These are phyloP conservation scores for Pluteus cervinus DNA, from an alignment of 768 basidiomycete species.

Conservation along the genomic window DNA sequence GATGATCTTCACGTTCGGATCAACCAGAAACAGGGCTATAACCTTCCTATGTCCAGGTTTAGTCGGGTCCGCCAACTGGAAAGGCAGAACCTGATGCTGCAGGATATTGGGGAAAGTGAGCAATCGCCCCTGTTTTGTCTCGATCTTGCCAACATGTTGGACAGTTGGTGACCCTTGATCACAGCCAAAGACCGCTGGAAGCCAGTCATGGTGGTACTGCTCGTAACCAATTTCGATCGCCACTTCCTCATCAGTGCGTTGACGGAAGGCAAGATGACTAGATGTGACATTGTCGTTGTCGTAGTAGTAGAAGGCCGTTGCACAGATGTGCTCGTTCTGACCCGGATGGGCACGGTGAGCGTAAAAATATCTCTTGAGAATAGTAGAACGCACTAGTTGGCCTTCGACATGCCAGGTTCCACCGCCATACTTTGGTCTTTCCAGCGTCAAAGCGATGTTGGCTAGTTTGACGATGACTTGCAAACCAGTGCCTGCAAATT, in stretches of 20 bases:
- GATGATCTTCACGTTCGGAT: constrained; percentile 18
- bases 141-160: constrained; percentile 17
- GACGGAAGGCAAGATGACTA: constrained; percentile 22
- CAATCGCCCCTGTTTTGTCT: constrained; percentile 18
- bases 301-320: constrained; percentile 18
- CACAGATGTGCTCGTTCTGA: constrained; percentile 21
- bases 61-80: constrained; percentile 22
- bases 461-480: constrained; percentile 29
- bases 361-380: background rate
- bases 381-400: constrained; percentile 10
- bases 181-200: constrained; percentile 12
- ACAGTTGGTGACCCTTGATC: constrained; percentile 11
- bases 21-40: constrained; percentile 29
- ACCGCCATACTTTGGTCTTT: constrained; percentile 27
- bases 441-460: constrained; percentile 27
- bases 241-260: constrained; percentile 7
- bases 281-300: constrained; percentile 23
- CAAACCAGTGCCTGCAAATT: constrained; percentile 10
- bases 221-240: constrained; percentile 7
- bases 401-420: constrained; percentile 35
- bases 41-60: constrained; percentile 31
- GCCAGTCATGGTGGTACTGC: constrained; percentile 16
- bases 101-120: constrained; percentile 28
- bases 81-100: constrained; percentile 25
- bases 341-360: background rate